Evolutionary conservation across 345 rosid species (phyloP), one percentile per base, ranked within the genome.

Genomic region (Eucalyptus camaldulensis): DNA sequence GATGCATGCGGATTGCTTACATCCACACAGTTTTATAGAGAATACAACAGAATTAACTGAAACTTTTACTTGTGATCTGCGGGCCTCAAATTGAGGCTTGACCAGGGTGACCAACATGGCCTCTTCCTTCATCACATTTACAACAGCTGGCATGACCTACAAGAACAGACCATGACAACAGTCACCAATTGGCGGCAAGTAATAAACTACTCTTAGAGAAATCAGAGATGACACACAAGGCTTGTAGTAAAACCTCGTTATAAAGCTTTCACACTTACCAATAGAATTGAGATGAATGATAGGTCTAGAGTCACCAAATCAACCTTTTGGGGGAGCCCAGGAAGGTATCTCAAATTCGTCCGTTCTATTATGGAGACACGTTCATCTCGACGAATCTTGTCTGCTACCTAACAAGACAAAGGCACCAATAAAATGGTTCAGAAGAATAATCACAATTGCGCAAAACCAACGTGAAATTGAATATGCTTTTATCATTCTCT

Each of bases 71-170:
- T 98, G 99, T 90, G 96, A 93, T 91, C 99, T 93, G 65, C 89
- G 97, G 92, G 99, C 99, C 94, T 97, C 99, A 88, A 97, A 98
- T 85, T 97, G 99, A 90, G 99, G 99, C 92, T 98, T 98, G 89
- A 97, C 97, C 86, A 95, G 89, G 86, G 97, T 96, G 49, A 98
- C 93, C 90, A 98, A 90, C 62, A 92, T 91, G 76, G 99, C 95
- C 33, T 95, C 96, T 87, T 93, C 96, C 91, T 95, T 95, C 99
- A 98, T 98, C 88, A 95, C 95, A 91, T 94, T 96, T 53, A 97
- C 93, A 60, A 97, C 94, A 31, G 98, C 97, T 90, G 99, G 99
- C 97, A 96, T 97, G 88, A 98, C 99, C 99, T 98, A 91, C 81
- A 88, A 76, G 65, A 58, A 44, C 58, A 87, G 51, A 44, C 76